phyloP scores from a whole-genome alignment of 441 rosid genomes.

The Flueggea neowawraea region DNA sequence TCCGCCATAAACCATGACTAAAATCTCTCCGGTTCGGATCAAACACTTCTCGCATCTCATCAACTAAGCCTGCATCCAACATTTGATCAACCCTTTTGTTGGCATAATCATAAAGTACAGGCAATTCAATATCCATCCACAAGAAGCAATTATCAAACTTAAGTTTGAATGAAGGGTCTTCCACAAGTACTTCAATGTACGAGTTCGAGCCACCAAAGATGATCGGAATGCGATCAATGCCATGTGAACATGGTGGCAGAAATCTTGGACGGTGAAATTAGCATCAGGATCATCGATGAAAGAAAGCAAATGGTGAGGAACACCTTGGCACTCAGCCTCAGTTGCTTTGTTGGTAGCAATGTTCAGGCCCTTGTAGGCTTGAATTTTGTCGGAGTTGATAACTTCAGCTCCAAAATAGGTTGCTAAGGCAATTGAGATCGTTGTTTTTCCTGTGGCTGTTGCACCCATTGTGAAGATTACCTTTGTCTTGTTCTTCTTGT shows the following conservation, averaged over 20 bases:
- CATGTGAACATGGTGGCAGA: slow-evolving; percentile 6
- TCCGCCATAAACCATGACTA: slow-evolving; percentile 17
- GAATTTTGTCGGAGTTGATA: slow-evolving; percentile 36
- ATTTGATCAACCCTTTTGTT: slow-evolving; percentile 24
- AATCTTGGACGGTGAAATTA: slow-evolving; percentile 17
- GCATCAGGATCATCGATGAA: slow-evolving; percentile 13
- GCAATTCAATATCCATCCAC: slow-evolving; percentile 31
- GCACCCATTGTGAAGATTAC: slow-evolving; percentile 26
- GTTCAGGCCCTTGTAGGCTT: slow-evolving; percentile 29
- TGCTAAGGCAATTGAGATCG: slow-evolving; percentile 27
- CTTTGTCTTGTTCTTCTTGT: background rate
- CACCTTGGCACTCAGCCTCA: slow-evolving; percentile 4
- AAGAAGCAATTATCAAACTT: slow-evolving; percentile 27
- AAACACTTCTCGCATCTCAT: slow-evolving; percentile 18
- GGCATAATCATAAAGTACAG: slow-evolving; percentile 8
- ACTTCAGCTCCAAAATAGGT: slow-evolving; percentile 21
- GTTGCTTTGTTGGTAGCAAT: slow-evolving; percentile 23
- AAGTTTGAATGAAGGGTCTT: slow-evolving; percentile 1
- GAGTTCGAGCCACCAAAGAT: slow-evolving; percentile 32
- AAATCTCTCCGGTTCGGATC: slow-evolving; percentile 7
- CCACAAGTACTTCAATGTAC: slow-evolving; percentile 21
- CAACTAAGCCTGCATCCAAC: slow-evolving; percentile 23
- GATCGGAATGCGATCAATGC: slow-evolving; percentile 15
- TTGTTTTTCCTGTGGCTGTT: slow-evolving; percentile 33
- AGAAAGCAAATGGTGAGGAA: slow-evolving; percentile 29